Base-by-base conservation (phyloP, 1,139 yeast genomes). In the Sporopachydermia cereana region DNA sequence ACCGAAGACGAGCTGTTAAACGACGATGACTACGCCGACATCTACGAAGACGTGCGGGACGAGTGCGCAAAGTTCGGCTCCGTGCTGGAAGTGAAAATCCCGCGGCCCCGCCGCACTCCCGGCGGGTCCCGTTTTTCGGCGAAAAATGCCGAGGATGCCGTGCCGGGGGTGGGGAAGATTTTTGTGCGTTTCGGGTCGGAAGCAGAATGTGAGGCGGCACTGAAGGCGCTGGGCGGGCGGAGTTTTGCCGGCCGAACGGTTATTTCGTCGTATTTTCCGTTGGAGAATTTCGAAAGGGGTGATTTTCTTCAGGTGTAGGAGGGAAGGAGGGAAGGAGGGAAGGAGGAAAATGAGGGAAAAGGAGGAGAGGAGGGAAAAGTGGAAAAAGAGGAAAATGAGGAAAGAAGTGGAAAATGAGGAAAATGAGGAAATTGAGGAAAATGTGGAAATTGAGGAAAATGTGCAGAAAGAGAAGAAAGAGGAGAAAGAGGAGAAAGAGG, bases 201-300 rank as follows among this genome's bases (percentile, higher is more conserved):
- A 3, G 71, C 71, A 2, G 62, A 64, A 4, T 84, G 95, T 2
- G 60, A 67, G 24, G 61, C 64, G 21, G 93, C 93, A 1, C 68
- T 80, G 44, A 59, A 71, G 56, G 74, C 71, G n/a, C 55, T 85
- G 22, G 77, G 84, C 3, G 95, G 95, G 1, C 63, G 81, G 43
- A 64, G 64, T 50, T 88, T 80, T 57, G 74, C 79, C 51, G 91
- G 79, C 45, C 69, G 95, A 45, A 74, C 84, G 0, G 77, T 86
- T 0, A 53, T 88, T 18, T 79, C 85, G 50, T 72, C 83, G 1
- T 84, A 68, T 54, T 73, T 73, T 50, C 76, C 80, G 50, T 79
- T 74, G 50, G 66, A 64, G 7, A 91, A 81, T 57, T 79, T 67
- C 54, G 66, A 65, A 12, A 54, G 60, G 46, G 66, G 61, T 14